Conservation (phyloP, 2,329 filamentous ascomycete species). For the Epichloe amarillans region DNA sequence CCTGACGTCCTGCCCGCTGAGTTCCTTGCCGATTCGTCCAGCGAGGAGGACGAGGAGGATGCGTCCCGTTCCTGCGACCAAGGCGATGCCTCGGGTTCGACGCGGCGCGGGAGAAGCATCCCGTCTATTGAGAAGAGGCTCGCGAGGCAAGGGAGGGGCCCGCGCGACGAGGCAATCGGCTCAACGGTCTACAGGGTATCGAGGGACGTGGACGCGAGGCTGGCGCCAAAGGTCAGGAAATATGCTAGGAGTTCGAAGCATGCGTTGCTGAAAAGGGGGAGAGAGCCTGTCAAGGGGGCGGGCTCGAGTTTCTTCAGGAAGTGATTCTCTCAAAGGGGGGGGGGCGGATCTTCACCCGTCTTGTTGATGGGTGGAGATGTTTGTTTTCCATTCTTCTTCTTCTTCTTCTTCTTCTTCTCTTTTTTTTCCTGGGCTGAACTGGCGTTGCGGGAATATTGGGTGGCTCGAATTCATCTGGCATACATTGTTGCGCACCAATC, state of each 20-base stretch:
- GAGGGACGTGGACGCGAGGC: constrained; percentile 28
- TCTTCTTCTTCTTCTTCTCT: too few relatives aligned
- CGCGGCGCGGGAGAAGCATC: constrained; percentile 31
- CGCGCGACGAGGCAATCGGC: constrained; percentile 36
- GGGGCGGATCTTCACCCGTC: background rate
- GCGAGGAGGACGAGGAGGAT: constrained; percentile 23
- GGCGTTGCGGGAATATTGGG: too few relatives aligned
- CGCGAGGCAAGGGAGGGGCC: constrained; percentile 23
- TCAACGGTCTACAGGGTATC: constrained; percentile 40
- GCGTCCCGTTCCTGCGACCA: constrained; percentile 34
- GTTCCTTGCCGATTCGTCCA: constrained; percentile 38
- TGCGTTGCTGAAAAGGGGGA: constrained; percentile 31
- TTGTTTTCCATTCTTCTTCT: background rate
- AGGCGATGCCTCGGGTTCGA: constrained; percentile 13
- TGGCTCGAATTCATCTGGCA: too few relatives aligned
- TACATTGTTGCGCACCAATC: too few relatives aligned
- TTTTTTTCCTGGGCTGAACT: too few relatives aligned
- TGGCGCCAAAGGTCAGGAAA: constrained; percentile 36
- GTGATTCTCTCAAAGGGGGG: background rate
- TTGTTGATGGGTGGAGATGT: background rate
- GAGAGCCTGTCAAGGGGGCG: constrained; percentile 22
- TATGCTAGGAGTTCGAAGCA: constrained; percentile 29
- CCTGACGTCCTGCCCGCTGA: constrained; percentile 38
- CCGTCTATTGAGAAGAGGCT: constrained; percentile 26
- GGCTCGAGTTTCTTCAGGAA: constrained; percentile 29